Percentiles rank a stretch among this genome's conserved stretches.
phyloP scores from a whole-genome alignment of 2,329 filamentous ascomycete genomes.

The Huntiella abstrusa region DNA sequence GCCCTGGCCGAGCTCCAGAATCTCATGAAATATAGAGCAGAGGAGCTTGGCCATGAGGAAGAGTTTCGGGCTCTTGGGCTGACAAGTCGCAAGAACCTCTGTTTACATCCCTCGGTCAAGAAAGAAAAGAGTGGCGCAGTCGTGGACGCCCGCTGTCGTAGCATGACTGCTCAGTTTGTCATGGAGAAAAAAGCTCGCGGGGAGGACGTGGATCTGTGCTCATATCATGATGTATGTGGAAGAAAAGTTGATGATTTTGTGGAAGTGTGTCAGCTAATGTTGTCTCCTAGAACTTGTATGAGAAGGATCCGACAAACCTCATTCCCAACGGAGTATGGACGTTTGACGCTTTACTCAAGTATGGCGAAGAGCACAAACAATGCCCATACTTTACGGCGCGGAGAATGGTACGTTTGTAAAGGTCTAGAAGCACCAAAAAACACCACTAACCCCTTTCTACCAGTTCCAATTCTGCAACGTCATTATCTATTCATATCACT shows the following conservation, averaged over 20 bases:
- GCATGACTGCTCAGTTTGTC: slow-evolving; percentile 87
- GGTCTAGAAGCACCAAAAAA: neutral
- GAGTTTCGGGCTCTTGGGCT: slow-evolving; percentile 84
- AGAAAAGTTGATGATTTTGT: neutral
- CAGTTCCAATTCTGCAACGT: slow-evolving; percentile 98
- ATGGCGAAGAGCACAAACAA: slow-evolving; percentile 89
- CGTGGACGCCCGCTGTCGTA: slow-evolving; percentile 90
- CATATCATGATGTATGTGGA: slow-evolving; percentile 68
- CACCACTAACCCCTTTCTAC: neutral
- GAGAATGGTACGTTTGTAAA: slow-evolving; percentile 51
- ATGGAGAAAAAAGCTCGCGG: slow-evolving; percentile 94
- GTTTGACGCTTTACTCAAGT: slow-evolving; percentile 68
- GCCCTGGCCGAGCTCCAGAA: slow-evolving; percentile 78
- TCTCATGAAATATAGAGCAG: slow-evolving; percentile 82
- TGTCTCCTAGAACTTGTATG: slow-evolving; percentile 58
- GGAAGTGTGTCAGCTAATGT: too few relatives aligned
- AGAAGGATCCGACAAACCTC: slow-evolving; percentile 85
- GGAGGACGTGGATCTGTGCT: slow-evolving; percentile 82
- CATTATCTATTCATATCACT: slow-evolving; percentile 99
- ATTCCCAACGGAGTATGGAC: slow-evolving; percentile 94
- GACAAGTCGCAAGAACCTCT: slow-evolving; percentile 93
- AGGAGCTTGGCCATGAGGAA: slow-evolving; percentile 77
- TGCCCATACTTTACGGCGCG: slow-evolving; percentile 94
- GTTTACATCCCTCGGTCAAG: slow-evolving; percentile 88
- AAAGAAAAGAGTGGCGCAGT: slow-evolving; percentile 86